Evolutionary conservation across 768 basidiomycete genomes (phyloP), one percentile per base, ranked within the genome.

Genomic region (Kwoniella dendrophila): DNA sequence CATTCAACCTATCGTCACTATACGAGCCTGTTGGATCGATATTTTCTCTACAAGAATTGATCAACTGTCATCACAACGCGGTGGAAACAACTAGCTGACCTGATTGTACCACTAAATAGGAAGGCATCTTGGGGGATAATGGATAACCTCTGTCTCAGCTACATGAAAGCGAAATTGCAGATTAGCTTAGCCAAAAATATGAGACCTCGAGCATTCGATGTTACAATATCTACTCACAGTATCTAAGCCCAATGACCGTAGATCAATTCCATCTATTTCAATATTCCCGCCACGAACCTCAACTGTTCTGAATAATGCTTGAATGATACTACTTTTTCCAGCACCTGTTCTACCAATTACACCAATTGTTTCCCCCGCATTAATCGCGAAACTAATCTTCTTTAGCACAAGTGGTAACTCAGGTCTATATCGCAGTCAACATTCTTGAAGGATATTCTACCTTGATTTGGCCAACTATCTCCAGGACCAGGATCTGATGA

Each of bases 331-430:
- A 40, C 66, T 71, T 60, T 82, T 81, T 10, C 79, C 81, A 45
- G 87, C 87, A 27, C 83, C 93, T 3, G 94, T 97, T 40, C 84
- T 68, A 0, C 83, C 84, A 22, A 83, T 82, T 57, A 96, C 86
- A n/a, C 95, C 95, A 12, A 78, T 85, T 78, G 93, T 95, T 75
- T 94, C 90, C 47, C 84, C 85, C 0, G 89, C 82, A 69, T 85
- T 82, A 69, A 93, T 86, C 7, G 78, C 83, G 62, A 98, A 78
- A 12, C 84, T 84, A 55, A 97, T 83, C 29, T 87, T 83, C 67
- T 85, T 88, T n/a, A 97, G 78, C 7, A 93, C 89, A 16, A 88
- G 79, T 59, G 91, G 90, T 8, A 95, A 80, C 33, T 87, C 91
- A 0, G 86, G 82, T 22, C 92, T 86, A 80, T 97, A 98, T 41